Evolutionary conservation across 31 red algal genomes (phyloP).

Genomic region (Asparagopsis taxiformis): DNA sequence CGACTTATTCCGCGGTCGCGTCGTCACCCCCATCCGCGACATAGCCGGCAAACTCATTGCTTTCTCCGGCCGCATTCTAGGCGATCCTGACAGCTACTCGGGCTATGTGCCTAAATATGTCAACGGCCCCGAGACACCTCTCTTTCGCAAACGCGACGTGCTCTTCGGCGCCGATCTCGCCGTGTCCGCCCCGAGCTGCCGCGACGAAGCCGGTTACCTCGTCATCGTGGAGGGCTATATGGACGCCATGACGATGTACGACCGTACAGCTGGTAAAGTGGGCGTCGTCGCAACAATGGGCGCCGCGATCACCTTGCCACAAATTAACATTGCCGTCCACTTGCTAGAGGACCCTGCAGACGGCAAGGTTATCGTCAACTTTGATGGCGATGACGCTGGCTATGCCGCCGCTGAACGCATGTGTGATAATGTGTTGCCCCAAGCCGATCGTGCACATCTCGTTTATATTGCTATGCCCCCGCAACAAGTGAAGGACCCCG

Average conservation of each 20-base stretch:
- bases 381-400: slow-evolving; percentile 80
- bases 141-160: slow-evolving; percentile 65
- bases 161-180: slow-evolving; percentile 60
- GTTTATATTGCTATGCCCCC: slow-evolving; percentile 68
- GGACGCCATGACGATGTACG: slow-evolving; percentile 73
- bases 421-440: slow-evolving; percentile 51
- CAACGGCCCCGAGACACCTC: slow-evolving; percentile 59
- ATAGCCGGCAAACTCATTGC: slow-evolving; percentile 50
- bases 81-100: slow-evolving; percentile 22
- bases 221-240: slow-evolving; percentile 86
- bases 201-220: slow-evolving; percentile 17
- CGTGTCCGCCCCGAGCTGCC: slow-evolving; percentile 12
- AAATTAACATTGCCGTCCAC: slow-evolving; percentile 38
- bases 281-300: slow-evolving; percentile 72
- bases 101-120: slow-evolving; percentile 67
- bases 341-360: slow-evolving; percentile 29
- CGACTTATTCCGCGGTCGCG: slow-evolving; percentile 71
- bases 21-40: slow-evolving; percentile 69
- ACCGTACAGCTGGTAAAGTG: slow-evolving; percentile 37
- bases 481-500: slow-evolving; percentile 58
- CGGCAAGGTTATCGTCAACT: slow-evolving; percentile 69
- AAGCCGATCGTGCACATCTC: slow-evolving; percentile 32
- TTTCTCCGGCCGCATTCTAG: slow-evolving; percentile 60
- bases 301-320: slow-evolving; percentile 59
- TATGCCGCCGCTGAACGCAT: slow-evolving; percentile 46